A percentile compares a stretch with the other conserved stretches of the same genome.
Evolutionary conservation across 805 yeast species (phyloP).

Genomic region (Yamadazyma tumulicola): DNA sequence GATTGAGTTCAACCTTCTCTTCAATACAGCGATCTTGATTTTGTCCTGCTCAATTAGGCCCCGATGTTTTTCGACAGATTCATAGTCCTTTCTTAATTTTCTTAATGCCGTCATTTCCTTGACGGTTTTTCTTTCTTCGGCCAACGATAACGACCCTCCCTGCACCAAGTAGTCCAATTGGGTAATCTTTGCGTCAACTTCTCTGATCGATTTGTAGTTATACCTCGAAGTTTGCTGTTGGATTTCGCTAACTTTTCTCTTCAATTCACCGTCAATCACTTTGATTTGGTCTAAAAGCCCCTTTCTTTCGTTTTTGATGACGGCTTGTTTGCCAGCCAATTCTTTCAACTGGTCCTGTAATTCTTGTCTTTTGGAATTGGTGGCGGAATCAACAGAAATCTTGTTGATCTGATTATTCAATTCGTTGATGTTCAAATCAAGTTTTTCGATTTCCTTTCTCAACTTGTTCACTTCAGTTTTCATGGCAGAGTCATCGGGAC

Average conservation of each 20-base stretch:
- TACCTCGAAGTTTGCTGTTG: constrained; percentile 67
- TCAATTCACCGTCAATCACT: constrained; percentile 62
- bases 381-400: constrained; percentile 28
- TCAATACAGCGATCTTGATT: constrained; percentile 69
- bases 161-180: constrained; percentile 72
- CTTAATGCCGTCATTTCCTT: constrained; percentile 83
- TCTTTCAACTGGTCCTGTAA: constrained; percentile 37
- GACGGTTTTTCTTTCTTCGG: constrained; percentile 81
- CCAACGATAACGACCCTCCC: constrained; percentile 76
- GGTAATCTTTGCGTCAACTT: constrained; percentile 63
- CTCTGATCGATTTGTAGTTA: constrained; percentile 63
- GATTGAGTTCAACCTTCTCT: constrained; percentile 56
- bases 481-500: constrained; percentile 67
- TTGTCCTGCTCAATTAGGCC: constrained; percentile 76
- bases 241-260: constrained; percentile 73
- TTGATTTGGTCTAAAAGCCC: constrained; percentile 69
- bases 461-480: constrained; percentile 55
- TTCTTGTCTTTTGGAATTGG: constrained; percentile 27
- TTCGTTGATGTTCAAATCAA: constrained; percentile 52
- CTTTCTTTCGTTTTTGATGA: constrained; percentile 45
- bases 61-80: constrained; percentile 69
- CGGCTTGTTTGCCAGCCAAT: constrained; percentile 43
- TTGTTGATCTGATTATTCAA: constrained; percentile 53
- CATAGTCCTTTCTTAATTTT: constrained; percentile 76
- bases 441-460: constrained; percentile 58